These are phyloP conservation scores for Erodium trifolium DNA, from an alignment of 441 rosid genomes.

Conservation along the genomic window DNA sequence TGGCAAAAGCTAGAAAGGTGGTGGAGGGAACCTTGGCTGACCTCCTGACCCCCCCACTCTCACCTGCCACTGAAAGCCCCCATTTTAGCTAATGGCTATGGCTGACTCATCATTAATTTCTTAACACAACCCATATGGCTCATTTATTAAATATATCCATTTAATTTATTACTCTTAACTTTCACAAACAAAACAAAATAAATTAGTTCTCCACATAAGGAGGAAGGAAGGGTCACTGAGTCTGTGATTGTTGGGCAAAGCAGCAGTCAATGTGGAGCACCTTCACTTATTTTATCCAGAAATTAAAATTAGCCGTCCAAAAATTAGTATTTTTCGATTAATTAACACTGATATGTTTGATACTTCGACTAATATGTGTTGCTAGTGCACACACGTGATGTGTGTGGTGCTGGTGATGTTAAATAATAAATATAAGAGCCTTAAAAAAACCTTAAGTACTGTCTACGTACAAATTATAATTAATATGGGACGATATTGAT, in stretches of 20 bases:
- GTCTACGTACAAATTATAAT: too few relatives aligned
- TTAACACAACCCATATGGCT: background rate
- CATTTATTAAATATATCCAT: background rate
- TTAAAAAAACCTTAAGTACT: too few relatives aligned
- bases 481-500: too few relatives aligned
- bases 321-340: background rate
- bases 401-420: background rate
- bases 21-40: background rate
- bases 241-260: too few relatives aligned
- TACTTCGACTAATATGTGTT: background rate
- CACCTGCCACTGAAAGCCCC: background rate
- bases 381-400: background rate
- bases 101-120: background rate
- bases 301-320: background rate
- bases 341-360: background rate
- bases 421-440: too few relatives aligned
- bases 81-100: background rate
- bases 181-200: background rate
- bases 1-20: background rate
- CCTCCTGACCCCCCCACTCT: background rate
- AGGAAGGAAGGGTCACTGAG: background rate
- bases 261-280: too few relatives aligned
- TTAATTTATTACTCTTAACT: background rate
- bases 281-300: background rate
- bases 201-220: background rate